Base-by-base conservation (phyloP, 345 rosid genomes). In the Salix arbutifolia region DNA sequence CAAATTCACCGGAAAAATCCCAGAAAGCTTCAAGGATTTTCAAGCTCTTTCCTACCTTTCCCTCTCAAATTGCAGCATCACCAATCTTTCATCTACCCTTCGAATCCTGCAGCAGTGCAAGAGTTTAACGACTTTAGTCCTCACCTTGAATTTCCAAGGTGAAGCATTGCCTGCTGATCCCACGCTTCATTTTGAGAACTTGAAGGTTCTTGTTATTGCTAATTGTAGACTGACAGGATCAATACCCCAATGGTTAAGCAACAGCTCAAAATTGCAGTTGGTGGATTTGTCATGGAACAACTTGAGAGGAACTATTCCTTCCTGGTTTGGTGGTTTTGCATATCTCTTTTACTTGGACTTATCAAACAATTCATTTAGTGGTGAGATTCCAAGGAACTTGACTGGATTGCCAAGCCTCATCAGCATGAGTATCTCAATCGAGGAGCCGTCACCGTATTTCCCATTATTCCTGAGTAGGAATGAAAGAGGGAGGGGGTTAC, bases 211-310 rank as follows among this genome's bases (percentile, higher is more conserved):
- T 8, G 91, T 89, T 18, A 78, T 92, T 23, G 95, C 97, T 14
- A 84, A 69, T 66, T 90, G 97, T 46, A 74, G 69, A 72, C 97
- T 91, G 72, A 78, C 44, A 14, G 98, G 98, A 62, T 80, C 85
- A 2, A 67, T 94, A 33, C 95, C 98, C 2, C 78, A 62, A 0
- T 94, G 98, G 98, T 83, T 94, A 82, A 83, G 71, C n/a, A 65
- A 53, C 21, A 83, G 90, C 74, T 33, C 46, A 17, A 82, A 87
- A 14, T 86, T 94, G 87, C 91, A 91, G 86, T 40, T 93, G 80
- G 70, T 93, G 82, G 98, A 93, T 88, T 85, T 93, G 69, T 93
- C 98, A 11, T 91, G 97, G 98, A 91, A 91, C 64, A 84, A 5
- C 46, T 81, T 91, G 85, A 48, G 8, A 13, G 91, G 91, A 60